These are phyloP conservation scores for Carex arenaria DNA, from an alignment of 202 grass and related monocot species.

Conservation along the genomic window DNA sequence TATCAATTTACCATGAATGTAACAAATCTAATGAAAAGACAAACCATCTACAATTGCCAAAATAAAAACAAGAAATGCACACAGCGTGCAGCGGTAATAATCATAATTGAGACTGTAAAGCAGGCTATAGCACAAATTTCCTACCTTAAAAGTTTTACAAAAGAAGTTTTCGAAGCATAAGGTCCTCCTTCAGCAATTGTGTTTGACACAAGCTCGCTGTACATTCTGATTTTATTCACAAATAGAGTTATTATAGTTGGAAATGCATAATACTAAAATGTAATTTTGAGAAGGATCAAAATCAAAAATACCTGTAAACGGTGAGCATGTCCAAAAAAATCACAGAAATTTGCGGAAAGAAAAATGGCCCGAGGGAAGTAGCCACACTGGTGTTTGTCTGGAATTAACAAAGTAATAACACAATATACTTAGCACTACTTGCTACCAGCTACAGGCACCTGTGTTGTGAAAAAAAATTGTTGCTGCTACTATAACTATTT, in stretches of 20 bases:
- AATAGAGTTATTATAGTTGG: conserved; percentile 13
- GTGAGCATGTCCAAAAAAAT: conserved; percentile 99
- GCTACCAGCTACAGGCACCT: background rate
- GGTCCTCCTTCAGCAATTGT: conserved; percentile 96
- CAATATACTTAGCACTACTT: conserved; percentile 10
- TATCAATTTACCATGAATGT: background rate
- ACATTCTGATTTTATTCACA: conserved; percentile 69
- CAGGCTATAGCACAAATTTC: background rate
- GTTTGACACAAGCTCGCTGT: conserved; percentile 94
- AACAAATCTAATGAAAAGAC: background rate
- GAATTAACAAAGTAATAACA: conserved; percentile 29
- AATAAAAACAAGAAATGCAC: background rate
- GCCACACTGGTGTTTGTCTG: conserved; percentile 99
- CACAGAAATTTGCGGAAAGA: conserved; percentile 90
- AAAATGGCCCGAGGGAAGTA: conserved; percentile 80
- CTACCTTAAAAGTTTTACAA: conserved; percentile 94
- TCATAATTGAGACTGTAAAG: conserved; percentile 13
- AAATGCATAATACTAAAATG: background rate
- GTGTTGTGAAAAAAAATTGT: background rate
- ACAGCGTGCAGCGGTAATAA: background rate
- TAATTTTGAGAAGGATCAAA: conserved; percentile 1
- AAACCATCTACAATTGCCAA: background rate
- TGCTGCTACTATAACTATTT: background rate
- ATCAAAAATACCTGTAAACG: conserved; percentile 73
- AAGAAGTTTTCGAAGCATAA: conserved; percentile 94